phyloP scores from a whole-genome alignment of 768 basidiomycete genomes.

The Mrakia hoshinonis region DNA sequence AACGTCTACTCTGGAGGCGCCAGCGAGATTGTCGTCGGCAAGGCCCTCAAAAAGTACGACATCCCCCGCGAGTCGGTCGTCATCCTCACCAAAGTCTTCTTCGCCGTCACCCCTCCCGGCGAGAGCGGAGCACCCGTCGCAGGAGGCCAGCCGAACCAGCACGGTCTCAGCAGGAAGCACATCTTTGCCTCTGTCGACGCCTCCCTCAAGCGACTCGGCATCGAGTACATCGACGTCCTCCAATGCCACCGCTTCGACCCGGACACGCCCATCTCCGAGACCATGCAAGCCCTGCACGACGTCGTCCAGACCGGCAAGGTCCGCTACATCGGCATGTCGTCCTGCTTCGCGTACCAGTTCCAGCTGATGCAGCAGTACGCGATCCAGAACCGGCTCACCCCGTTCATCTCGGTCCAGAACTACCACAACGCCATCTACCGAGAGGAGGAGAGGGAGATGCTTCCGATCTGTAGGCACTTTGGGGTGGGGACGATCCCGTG shows the following conservation, averaged over 20 bases:
- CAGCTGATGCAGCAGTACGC: conserved; percentile 46
- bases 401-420: conserved; percentile 64
- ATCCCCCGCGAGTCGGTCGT: no score
- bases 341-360: conserved; percentile 21
- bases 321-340: conserved; percentile 26
- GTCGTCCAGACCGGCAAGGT: conserved; percentile 25
- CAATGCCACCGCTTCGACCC: conserved; percentile 27
- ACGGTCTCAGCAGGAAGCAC: conserved; percentile 14
- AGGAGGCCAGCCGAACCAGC: no score
- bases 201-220: conserved; percentile 7
- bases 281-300: conserved; percentile 27
- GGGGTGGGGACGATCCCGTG: conserved; percentile 55
- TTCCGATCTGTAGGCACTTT: conserved; percentile 39
- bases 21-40: not conserved
- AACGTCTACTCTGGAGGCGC: no score
- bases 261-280: conserved; percentile 26
- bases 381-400: conserved; percentile 52
- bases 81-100: no score
- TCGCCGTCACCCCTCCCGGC: no score
- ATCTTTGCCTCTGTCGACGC: conserved; percentile 22
- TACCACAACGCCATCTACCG: conserved; percentile 54
- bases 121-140: no score
- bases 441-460: conserved; percentile 49
- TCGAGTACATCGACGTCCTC: conserved; percentile 23
- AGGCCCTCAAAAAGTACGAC: no score